Conservation (phyloP, 495 filamentous ascomycete species). For the Hamigera avellanea region DNA sequence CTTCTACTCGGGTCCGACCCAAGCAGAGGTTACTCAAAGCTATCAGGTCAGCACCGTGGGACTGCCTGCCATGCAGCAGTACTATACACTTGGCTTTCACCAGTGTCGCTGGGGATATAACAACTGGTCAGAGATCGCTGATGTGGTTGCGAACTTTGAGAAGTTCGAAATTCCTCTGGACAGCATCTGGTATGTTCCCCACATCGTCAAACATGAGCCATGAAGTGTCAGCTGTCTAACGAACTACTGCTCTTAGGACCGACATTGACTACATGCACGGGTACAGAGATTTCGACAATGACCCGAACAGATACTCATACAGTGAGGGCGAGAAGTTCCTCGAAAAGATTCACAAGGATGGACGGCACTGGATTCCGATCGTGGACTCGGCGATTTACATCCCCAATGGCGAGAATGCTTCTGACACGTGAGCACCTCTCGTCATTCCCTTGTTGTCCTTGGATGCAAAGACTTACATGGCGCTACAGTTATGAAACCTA, state of each 20-base stretch:
- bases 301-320: slow-evolving; percentile 36
- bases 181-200: slow-evolving; percentile 51
- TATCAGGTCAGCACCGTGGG: slow-evolving; percentile 46
- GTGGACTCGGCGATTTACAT: slow-evolving; percentile 76
- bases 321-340: slow-evolving; percentile 49
- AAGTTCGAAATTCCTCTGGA: slow-evolving; percentile 50
- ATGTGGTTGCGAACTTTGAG: slow-evolving; percentile 47
- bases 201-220: slow-evolving; percentile 1
- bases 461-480: background rate
- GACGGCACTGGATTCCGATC: slow-evolving; percentile 72
- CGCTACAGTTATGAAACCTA: slow-evolving; percentile 47
- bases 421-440: slow-evolving; percentile 42
- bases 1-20: slow-evolving; percentile 49
- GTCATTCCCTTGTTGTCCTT: background rate
- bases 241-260: slow-evolving; percentile 21
- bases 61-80: slow-evolving; percentile 52
- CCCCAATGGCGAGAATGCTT: slow-evolving; percentile 58
- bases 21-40: slow-evolving; percentile 42
- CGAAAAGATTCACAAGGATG: slow-evolving; percentile 47
- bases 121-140: slow-evolving; percentile 42
- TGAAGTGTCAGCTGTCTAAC: background rate
- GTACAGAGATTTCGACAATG: slow-evolving; percentile 49
- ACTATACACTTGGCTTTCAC: slow-evolving; percentile 51
- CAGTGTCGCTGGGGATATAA: slow-evolving; percentile 57
- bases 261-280: slow-evolving; percentile 50